Conservation (phyloP, 176 grass and related monocot genomes). For the Areca catechu region DNA sequence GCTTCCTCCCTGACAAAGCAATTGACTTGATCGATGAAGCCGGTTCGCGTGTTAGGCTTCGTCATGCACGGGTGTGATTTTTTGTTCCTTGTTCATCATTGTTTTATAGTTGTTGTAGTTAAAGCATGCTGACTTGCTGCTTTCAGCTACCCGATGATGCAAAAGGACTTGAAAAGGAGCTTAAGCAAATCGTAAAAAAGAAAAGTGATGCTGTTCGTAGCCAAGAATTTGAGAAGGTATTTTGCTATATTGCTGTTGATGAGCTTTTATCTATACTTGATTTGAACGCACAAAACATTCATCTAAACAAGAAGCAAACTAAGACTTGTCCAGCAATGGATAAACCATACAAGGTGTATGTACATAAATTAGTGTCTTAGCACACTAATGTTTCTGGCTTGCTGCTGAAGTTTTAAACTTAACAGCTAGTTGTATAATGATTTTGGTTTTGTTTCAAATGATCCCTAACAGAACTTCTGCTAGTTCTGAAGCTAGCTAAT, state of each 20-base stretch:
- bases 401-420: neutral
- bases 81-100: neutral
- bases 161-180: constrained; percentile 6
- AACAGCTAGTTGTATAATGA: neutral
- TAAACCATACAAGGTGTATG: too few relatives aligned
- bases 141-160: constrained; percentile 14
- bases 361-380: too few relatives aligned
- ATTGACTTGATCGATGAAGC: constrained; percentile 23
- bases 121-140: neutral
- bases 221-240: constrained; percentile 16
- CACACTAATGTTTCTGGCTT: too few relatives aligned
- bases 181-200: constrained; percentile 1
- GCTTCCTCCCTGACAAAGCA: constrained; percentile 17
- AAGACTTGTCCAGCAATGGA: too few relatives aligned
- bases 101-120: neutral
- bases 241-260: too few relatives aligned
- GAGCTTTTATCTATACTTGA: too few relatives aligned
- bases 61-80: constrained; percentile 2
- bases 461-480: neutral
- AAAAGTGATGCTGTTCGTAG: constrained; percentile 9
- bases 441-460: neutral
- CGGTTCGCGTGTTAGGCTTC: constrained; percentile 16
- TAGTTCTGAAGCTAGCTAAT: too few relatives aligned
- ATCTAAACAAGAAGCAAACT: too few relatives aligned
- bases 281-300: too few relatives aligned